Base-by-base conservation (phyloP, 129 eudicot genomes). In the Kitagawia praeruptora region DNA sequence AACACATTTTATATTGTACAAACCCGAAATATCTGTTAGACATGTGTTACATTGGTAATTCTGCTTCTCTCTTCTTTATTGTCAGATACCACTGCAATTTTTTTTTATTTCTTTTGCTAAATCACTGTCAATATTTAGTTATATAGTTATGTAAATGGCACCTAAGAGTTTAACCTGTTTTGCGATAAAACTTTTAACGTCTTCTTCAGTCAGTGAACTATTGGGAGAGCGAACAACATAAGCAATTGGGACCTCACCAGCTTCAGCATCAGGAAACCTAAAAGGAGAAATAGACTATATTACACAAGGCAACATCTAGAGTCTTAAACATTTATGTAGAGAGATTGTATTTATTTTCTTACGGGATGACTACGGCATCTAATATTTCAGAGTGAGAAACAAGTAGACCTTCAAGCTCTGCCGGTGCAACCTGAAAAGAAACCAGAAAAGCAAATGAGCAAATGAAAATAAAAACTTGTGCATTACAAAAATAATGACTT, bases 311-410 rank as follows among this genome's bases (percentile, higher is more conserved):
- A 75, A 44, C 27, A 21, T 49, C 45, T 27, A n/a, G 5, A 49
- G 45, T 21, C 11, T 14, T 49, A 18, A 10, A 42, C 34, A 56
- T 28, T 10, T 6, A 45, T 5, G 41, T 14, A 74, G 77, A 74
- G 49, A 69, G 27, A 9, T 73, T 6, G 41, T 5, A 19, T 9
- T 4, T 42, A 27, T 80, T 69, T 74, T 48, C 97, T 87, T 83
- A 93, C 98, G 98, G 98, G 84, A 91, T 90, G 28, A 94, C 98
- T 66, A 89, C 98, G 58, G 97, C 98, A 70, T 94, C 97, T 77
- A 82, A 83, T 80, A 94, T 94, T 79, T 91, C 93, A 69, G 97
- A 83, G 73, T 94, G 97, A 34, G 96, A 94, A 70, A 91, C 82
- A 67, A 93, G 86, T 40, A 94, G 84, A 41, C 91, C 97, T 92